A percentile compares a stretch with the other conserved stretches of the same genome.
phyloP scores from a whole-genome alignment of 345 rosid species.

The Syzygium jambos region DNA sequence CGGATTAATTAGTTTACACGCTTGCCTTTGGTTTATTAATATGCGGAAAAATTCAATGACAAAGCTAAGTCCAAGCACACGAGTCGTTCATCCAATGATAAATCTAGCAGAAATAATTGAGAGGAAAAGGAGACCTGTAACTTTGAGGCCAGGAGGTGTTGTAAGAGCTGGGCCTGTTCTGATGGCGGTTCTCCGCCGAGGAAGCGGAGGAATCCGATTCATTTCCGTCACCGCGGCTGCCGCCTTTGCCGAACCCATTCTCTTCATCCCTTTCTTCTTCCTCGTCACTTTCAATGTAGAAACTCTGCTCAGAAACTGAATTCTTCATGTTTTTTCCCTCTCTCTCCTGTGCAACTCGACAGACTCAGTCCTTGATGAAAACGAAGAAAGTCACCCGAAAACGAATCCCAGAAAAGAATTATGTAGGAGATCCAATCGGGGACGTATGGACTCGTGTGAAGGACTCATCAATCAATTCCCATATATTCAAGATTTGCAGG shows the following conservation, averaged over 20 bases:
- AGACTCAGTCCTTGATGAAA: neutral
- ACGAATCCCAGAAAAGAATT: neutral
- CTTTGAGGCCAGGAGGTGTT: constrained; percentile 90
- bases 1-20: neutral
- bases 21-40: neutral
- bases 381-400: neutral
- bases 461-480: neutral
- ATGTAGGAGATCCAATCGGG: neutral
- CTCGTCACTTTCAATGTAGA: constrained; percentile 83
- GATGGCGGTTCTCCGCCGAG: constrained; percentile 30
- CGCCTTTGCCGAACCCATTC: neutral
- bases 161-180: constrained; percentile 45
- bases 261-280: constrained; percentile 46
- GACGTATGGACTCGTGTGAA: neutral
- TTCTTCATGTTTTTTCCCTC: constrained; percentile 46
- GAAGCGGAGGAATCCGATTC: constrained; percentile 52
- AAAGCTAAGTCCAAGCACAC: neutral
- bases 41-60: neutral
- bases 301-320: constrained; percentile 75
- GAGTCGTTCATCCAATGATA: neutral
- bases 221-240: constrained; percentile 26
- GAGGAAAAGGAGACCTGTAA: constrained; percentile 45
- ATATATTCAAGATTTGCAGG: neutral
- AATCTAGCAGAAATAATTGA: neutral
- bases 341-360: neutral